phyloP scores from a whole-genome alignment of 495 filamentous ascomycete species.

The Podospora australis region DNA sequence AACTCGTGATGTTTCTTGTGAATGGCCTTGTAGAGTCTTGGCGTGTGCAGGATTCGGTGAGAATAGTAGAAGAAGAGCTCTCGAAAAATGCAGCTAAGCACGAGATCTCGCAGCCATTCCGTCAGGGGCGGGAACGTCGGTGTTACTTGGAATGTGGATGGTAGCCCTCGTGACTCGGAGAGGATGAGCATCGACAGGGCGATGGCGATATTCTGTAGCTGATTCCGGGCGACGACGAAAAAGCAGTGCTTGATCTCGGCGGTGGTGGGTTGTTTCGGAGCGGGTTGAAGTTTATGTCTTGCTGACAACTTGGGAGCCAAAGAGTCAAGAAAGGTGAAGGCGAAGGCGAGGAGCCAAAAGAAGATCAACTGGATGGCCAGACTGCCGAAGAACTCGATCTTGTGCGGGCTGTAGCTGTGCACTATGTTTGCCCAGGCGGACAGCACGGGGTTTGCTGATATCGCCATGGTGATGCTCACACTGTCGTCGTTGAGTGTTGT shows the following conservation, averaged over 20 bases:
- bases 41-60: conserved; percentile 50
- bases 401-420: conserved; percentile 9
- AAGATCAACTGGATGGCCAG: conserved; percentile 38
- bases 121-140: conserved; percentile 25
- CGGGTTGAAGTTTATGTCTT: conserved; percentile 51
- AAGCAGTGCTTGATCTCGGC: conserved; percentile 42
- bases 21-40: conserved; percentile 41
- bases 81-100: conserved; percentile 40
- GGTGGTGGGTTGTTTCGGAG: conserved; percentile 42
- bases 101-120: conserved; percentile 37
- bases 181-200: conserved; percentile 29
- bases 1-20: conserved; percentile 56
- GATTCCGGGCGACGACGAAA: conserved; percentile 40
- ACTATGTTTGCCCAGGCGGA: conserved; percentile 17
- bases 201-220: conserved; percentile 35
- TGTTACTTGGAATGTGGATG: conserved; percentile 33
- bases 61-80: conserved; percentile 52
- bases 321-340: conserved; percentile 38
- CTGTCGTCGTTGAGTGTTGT: too few species aligned
- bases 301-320: conserved; percentile 42
- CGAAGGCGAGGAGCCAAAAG: conserved; percentile 47
- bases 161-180: conserved; percentile 7
- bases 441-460: background rate
- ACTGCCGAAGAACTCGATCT: conserved; percentile 39
- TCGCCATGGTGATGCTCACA: background rate